phyloP scores from a whole-genome alignment of 495 filamentous ascomycete genomes.

The Annulohypoxylon maeteangense region DNA sequence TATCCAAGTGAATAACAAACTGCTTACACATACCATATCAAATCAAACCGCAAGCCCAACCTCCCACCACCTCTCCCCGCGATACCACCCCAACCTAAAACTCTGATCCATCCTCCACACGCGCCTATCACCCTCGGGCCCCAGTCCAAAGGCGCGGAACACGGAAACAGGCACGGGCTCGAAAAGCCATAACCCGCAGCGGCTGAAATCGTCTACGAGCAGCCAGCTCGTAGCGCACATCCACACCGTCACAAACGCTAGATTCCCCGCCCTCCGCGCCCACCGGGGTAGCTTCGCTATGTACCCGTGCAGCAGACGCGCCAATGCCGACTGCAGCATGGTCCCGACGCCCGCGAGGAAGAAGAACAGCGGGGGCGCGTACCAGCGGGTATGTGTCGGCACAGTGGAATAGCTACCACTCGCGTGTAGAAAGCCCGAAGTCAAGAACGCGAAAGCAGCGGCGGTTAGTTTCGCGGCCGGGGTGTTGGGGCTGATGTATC shows the following conservation, averaged over 20 bases:
- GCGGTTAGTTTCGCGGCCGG: constrained; percentile 11
- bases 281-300: constrained; percentile 50
- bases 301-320: not conserved
- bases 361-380: constrained; percentile 61
- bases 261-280: constrained; percentile 61
- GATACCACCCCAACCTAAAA: constrained; percentile 59
- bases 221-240: constrained; percentile 62
- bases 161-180: constrained; percentile 76
- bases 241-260: constrained; percentile 66
- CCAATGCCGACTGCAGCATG: constrained; percentile 55
- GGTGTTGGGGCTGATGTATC: constrained; percentile 43
- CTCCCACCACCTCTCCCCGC: constrained; percentile 71
- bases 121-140: constrained; percentile 56
- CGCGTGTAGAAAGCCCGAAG: constrained; percentile 70
- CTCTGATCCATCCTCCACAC: constrained; percentile 67
- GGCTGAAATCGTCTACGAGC: constrained; percentile 70
- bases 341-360: constrained; percentile 66
- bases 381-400: constrained; percentile 52
- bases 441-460: constrained; percentile 63
- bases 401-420: constrained; percentile 66
- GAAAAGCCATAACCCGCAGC: constrained; percentile 70
- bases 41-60: constrained; percentile 63
- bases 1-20: not conserved
- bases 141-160: constrained; percentile 64
- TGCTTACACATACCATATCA: not conserved